Conservation (phyloP, 2,329 filamentous ascomycete species). For the Meredithiella fracta region DNA sequence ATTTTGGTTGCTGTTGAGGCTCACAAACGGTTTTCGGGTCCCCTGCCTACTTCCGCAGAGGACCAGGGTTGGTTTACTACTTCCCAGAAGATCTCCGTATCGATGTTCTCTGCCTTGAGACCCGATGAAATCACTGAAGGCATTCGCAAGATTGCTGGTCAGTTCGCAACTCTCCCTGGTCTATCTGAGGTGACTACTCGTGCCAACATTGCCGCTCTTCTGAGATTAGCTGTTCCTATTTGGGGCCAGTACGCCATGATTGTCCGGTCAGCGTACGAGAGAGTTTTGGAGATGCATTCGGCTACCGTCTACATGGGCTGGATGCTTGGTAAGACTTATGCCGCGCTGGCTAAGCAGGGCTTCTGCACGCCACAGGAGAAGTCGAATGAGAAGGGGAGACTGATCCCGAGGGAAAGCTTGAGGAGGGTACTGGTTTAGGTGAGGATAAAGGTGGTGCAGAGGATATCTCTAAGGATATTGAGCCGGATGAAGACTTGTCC, state of each 20-base stretch:
- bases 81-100: constrained; percentile 4
- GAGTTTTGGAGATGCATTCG: constrained; percentile 48
- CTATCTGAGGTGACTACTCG: background rate
- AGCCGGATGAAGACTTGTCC: constrained; percentile 79
- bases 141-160: constrained; percentile 27
- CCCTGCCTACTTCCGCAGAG: constrained; percentile 26
- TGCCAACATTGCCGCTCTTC: constrained; percentile 22
- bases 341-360: constrained; percentile 63
- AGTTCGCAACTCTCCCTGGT: background rate
- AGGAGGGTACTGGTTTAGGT: constrained; percentile 82
- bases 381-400: constrained; percentile 51
- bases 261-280: constrained; percentile 39
- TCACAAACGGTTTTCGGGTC: constrained; percentile 38
- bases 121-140: constrained; percentile 17
- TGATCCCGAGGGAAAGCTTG: constrained; percentile 67
- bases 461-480: constrained; percentile 94
- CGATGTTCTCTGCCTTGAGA: constrained; percentile 12
- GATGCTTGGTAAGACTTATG: constrained; percentile 60
- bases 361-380: constrained; percentile 86
- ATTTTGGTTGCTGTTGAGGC: constrained; percentile 68
- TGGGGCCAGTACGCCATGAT: constrained; percentile 54
- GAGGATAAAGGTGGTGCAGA: constrained; percentile 89
- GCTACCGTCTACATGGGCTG: constrained; percentile 59
- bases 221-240: constrained; percentile 51
- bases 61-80: constrained; percentile 30